phyloP scores from a whole-genome alignment of 2,329 filamentous ascomycete genomes.

The Colletotrichum eremochloae region DNA sequence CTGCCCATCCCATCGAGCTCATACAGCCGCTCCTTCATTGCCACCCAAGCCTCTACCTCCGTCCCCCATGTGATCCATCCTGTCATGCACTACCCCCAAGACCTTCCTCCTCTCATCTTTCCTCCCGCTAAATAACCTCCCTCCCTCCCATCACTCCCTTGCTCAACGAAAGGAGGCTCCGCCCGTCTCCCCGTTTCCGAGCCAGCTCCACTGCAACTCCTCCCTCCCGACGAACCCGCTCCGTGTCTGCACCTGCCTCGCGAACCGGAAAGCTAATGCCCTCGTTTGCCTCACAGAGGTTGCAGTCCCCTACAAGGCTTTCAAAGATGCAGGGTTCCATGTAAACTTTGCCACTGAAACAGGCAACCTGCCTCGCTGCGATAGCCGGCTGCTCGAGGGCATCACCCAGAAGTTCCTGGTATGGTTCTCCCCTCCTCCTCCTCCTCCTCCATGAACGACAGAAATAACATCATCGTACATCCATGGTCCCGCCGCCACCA shows the following conservation, averaged over 20 bases:
- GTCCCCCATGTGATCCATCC: neutral
- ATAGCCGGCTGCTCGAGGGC: slow-evolving; percentile 63
- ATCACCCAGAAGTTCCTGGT: slow-evolving; percentile 64
- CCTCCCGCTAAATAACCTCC: neutral
- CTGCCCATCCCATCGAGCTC: neutral
- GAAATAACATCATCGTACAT: neutral
- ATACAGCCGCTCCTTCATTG: too few species aligned
- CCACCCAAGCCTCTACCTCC: too few species aligned
- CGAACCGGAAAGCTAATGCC: slow-evolving; percentile 32
- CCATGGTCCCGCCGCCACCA: neutral
- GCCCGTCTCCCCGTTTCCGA: slow-evolving; percentile 4
- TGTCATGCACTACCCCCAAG: slow-evolving; percentile 1
- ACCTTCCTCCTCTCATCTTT: neutral
- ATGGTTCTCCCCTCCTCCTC: slow-evolving; percentile 36
- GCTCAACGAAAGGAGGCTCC: neutral
- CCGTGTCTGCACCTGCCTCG: slow-evolving; percentile 20
- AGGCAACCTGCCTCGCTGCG: slow-evolving; percentile 61
- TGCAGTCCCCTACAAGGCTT: slow-evolving; percentile 61
- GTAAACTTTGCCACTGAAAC: slow-evolving; percentile 65
- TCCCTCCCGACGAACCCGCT: neutral
- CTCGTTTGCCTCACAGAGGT: slow-evolving; percentile 55
- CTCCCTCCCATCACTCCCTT: neutral
- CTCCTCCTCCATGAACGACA: slow-evolving; percentile 5
- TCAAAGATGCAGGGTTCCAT: slow-evolving; percentile 62
- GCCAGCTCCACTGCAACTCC: slow-evolving; percentile 3